These are phyloP conservation scores for Pseudopediastrum boryanum DNA, from an alignment of 139 green algal genomes.

Conservation along the genomic window DNA sequence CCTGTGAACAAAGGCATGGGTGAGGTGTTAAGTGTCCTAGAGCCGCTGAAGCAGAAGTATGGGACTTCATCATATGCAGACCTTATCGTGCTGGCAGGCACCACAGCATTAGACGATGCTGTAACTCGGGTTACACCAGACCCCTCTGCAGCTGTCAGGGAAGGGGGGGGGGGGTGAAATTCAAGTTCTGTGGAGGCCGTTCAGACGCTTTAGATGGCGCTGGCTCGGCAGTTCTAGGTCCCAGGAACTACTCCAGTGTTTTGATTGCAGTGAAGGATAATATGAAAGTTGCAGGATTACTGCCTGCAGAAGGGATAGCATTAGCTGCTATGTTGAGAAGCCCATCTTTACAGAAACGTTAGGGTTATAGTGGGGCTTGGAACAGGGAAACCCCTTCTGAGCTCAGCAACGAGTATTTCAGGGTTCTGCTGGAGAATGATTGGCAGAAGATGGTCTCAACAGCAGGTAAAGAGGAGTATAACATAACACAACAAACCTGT, in stretches of 20 bases:
- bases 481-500: no score
- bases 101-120: constrained; percentile 20
- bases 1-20: constrained; percentile 27
- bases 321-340: constrained; percentile 24
- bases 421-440: constrained; percentile 24
- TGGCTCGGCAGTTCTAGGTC: constrained; percentile 8
- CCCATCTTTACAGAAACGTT: not conserved
- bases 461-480: constrained; percentile 11
- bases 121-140: constrained; percentile 12
- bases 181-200: constrained; percentile 43
- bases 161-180: not conserved
- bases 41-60: constrained; percentile 12
- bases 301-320: constrained; percentile 8
- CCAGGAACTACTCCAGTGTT: constrained; percentile 6
- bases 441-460: constrained; percentile 13
- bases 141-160: not conserved
- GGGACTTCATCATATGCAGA: constrained; percentile 25
- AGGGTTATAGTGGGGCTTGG: constrained; percentile 38
- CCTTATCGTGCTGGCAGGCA: constrained; percentile 52
- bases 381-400: not conserved
- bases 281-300: constrained; percentile 30
- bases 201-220: constrained; percentile 21
- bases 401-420: constrained; percentile 40
- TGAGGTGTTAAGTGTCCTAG: not conserved
- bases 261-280: constrained; percentile 24